phyloP scores from a whole-genome alignment of 2,329 filamentous ascomycete genomes.

The Venturia oleaginea region DNA sequence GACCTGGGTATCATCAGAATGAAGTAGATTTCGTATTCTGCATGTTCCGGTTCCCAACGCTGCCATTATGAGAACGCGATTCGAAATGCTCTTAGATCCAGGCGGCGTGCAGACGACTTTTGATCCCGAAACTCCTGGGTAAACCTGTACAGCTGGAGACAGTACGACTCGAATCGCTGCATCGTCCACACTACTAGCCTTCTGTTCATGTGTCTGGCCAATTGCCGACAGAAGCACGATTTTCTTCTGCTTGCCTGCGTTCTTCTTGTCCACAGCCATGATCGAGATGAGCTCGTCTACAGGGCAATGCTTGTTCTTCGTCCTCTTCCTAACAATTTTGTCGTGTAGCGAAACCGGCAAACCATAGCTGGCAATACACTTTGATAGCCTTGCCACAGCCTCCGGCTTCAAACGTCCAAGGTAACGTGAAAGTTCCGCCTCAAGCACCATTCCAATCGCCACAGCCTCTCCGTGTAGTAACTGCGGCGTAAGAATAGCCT shows the following conservation, averaged over 20 bases:
- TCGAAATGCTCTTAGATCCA: conserved; percentile 96
- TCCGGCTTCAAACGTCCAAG: conserved; percentile 76
- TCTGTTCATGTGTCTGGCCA: conserved; percentile 76
- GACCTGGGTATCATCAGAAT: conserved; percentile 94
- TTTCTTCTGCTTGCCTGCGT: conserved; percentile 90
- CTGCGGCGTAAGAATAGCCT: conserved; percentile 91
- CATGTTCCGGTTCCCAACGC: conserved; percentile 81
- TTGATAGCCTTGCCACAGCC: conserved; percentile 79
- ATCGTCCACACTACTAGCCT: conserved; percentile 84
- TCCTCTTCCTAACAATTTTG: conserved; percentile 70
- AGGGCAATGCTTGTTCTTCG: conserved; percentile 77
- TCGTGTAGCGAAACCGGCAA: conserved; percentile 79
- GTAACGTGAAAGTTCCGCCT: conserved; percentile 85
- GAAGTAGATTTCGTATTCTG: conserved; percentile 81
- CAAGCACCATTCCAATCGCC: conserved; percentile 96
- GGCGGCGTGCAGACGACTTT: conserved; percentile 75
- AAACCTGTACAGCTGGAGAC: conserved; percentile 66
- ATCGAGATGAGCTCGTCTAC: conserved; percentile 79
- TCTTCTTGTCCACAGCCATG: conserved; percentile 99
- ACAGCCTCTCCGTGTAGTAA: conserved; percentile 93
- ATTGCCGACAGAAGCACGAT: conserved; percentile 87
- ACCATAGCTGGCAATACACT: conserved; percentile 91
- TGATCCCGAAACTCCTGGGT: conserved; percentile 57
- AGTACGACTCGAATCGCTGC: conserved; percentile 73
- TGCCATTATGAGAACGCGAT: conserved; percentile 86